phyloP scores from a whole-genome alignment of 2,329 filamentous ascomycete species.

The Penicillium sp. region DNA sequence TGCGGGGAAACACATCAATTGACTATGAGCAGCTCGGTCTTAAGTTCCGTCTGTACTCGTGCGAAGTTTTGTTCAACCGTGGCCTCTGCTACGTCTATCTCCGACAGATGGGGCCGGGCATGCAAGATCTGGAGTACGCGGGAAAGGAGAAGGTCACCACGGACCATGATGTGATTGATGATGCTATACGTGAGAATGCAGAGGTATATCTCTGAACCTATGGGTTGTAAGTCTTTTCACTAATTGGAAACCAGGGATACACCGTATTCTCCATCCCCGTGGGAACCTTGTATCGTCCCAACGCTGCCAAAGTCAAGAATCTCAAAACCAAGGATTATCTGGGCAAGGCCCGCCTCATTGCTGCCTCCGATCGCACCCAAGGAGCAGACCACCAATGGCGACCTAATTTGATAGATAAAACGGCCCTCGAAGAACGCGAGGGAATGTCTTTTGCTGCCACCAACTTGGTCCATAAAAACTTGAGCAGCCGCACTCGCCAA shows the following conservation, averaged over 20 bases:
- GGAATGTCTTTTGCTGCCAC: slow-evolving; percentile 87
- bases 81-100: slow-evolving; percentile 97
- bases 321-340: slow-evolving; percentile 97
- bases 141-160: slow-evolving; percentile 94
- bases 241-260: slow-evolving; percentile 62
- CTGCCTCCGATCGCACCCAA: slow-evolving; percentile 70
- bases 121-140: slow-evolving; percentile 86
- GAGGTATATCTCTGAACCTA: slow-evolving; percentile 55
- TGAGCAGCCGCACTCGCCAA: slow-evolving; percentile 69
- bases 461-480: slow-evolving; percentile 82
- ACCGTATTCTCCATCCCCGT: slow-evolving; percentile 98
- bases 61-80: slow-evolving; percentile 95
- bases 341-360: slow-evolving; percentile 89
- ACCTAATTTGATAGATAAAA: slow-evolving; percentile 62
- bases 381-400: slow-evolving; percentile 68
- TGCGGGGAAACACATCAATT: slow-evolving; percentile 93
- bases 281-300: slow-evolving; percentile 89
- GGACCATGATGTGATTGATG: slow-evolving; percentile 96
- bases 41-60: slow-evolving; percentile 94
- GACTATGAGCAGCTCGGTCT: slow-evolving; percentile 95
- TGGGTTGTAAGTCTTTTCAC: background rate
- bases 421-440: slow-evolving; percentile 67
- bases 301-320: slow-evolving; percentile 97
- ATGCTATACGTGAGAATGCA: slow-evolving; percentile 87
- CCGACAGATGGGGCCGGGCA: slow-evolving; percentile 80